phyloP scores from a whole-genome alignment of 2,329 filamentous ascomycete genomes.

The Diaporthe australafricana region DNA sequence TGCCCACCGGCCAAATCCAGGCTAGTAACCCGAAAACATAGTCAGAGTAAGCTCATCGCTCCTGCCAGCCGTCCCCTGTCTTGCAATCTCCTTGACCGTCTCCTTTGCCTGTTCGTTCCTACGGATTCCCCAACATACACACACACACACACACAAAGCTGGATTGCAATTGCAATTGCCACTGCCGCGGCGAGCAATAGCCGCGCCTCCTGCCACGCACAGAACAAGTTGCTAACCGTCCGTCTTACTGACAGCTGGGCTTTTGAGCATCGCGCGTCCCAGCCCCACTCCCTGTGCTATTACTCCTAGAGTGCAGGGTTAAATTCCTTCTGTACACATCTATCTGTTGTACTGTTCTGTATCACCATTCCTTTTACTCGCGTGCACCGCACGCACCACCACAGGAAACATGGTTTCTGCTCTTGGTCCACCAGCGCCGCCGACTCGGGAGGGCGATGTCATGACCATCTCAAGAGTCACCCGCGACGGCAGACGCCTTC shows the following conservation, averaged over 20 bases:
- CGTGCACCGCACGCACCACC: neutral
- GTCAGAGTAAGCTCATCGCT: slow-evolving; percentile 13
- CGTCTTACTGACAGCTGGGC: neutral
- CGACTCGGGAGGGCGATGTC: slow-evolving; percentile 33
- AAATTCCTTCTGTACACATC: neutral
- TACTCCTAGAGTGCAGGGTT: neutral
- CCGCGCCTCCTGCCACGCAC: neutral
- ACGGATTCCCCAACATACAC: neutral
- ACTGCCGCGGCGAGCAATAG: neutral
- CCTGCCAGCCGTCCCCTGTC: slow-evolving; percentile 8
- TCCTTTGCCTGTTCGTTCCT: neutral
- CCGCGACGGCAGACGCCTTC: slow-evolving; percentile 80
- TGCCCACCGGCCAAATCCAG: slow-evolving; percentile 5
- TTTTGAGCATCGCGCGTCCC: neutral
- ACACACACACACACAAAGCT: neutral
- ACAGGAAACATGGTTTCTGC: slow-evolving; percentile 28
- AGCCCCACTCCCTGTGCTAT: too few species aligned
- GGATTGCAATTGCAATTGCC: neutral
- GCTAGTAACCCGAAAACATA: neutral
- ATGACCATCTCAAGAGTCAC: slow-evolving; percentile 59
- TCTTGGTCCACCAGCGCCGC: slow-evolving; percentile 34
- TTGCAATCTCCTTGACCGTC: neutral
- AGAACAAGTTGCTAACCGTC: neutral
- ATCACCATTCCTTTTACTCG: slow-evolving; percentile 1
- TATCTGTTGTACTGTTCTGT: neutral